Evolutionary conservation across 768 basidiomycete genomes (phyloP), one percentile per base, ranked within the genome.

Genomic region (Pisolithus microcarpus): DNA sequence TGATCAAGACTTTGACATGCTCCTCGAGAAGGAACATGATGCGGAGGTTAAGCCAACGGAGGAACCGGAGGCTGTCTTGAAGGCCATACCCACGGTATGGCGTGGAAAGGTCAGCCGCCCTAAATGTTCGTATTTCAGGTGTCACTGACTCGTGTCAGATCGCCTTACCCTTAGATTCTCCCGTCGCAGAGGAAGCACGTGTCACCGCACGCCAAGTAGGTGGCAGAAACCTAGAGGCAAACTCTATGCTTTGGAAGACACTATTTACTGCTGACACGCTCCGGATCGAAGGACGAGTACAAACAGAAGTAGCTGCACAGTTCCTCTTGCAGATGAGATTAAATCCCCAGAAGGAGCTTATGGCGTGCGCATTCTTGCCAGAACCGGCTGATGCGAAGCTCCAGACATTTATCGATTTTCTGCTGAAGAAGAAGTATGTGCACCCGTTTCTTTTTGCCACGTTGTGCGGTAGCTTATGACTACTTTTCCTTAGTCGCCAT

Each of bases 1-100:
- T 48, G 90, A 91, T 66, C 79, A 82, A 54, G 90, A 91, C 64
- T 91, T 93, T 59, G 90, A 91, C 58, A 87, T 91, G 82, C 84
- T 91, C 60, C 68, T 93, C 37, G 81, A 86, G 52, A 79, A 83
- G 53, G 77, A 79, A 15, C 65, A 73, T 26, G 72, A 75, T 1
- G 54, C 58, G 15, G 65, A 59, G 4, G 57, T 66, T 37, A 59
- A 52, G 30, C 61, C 61, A 37, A 51, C 73, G 15, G 76, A 76
- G 48, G 72, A 67, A 18, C 71, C 74, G 42, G 74, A 78, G 52
- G 73, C 71, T 18, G 65, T 65, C 11, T 80, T 87, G 56, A 78
- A 84, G 50, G 72, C 70, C n/a, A 57, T 76, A 21, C 78, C 81
- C 4, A 67, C 70, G 34, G 84, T 91, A 18, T 92, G 89, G 90